Base-by-base conservation (phyloP, 345 rosid species). In the Bretschneidera sinensis region DNA sequence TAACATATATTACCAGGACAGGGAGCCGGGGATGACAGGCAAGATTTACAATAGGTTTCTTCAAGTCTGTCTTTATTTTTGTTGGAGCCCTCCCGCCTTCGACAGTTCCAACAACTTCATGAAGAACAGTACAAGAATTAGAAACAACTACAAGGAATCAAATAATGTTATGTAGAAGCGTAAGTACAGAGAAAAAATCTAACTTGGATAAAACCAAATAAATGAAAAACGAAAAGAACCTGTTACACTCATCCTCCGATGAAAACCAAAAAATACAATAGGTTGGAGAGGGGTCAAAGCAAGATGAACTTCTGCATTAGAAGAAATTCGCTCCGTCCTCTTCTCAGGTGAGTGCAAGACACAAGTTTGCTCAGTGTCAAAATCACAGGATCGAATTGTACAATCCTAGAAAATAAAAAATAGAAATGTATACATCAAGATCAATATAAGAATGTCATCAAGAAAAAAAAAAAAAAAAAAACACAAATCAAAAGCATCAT, bases 21-120 rank as follows among this genome's bases (percentile, higher is more conserved):
- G 99, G 96, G n/a, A 83, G 96, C 49, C 99, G 90, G 52, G 99
- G 96, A 79, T 94, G 97, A 76, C 99, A 90, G 60, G 99, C 89
- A 74, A 94, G 90, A 69, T 90, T 90, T 54, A 94, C 87, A 18
- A 94, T 64, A 16, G 97, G 99, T 76, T 85, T 94, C 81, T 94
- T 94, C 79, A 94, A 74, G 79, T 94, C 99, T 24, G 97, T 79
- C 81, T 85, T 94, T 76, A 94, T 94, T 71, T 88, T 94, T 24
- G 97, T 94, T 0, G 99, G 99, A 48, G 92, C 76, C 68, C 87
- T 81, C 54, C 99, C 97, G 47, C 97, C 97, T 72, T 90, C 97
- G 65, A 90, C 84, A 67, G 97, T 94, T 73, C 99, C 99, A 76
- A 94, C 96, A 81, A 90, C 99, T 94, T 68, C 64, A 86, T 24